phyloP scores from a whole-genome alignment of 1,139 yeast species.

The Scheffersomyces parashehatae region DNA sequence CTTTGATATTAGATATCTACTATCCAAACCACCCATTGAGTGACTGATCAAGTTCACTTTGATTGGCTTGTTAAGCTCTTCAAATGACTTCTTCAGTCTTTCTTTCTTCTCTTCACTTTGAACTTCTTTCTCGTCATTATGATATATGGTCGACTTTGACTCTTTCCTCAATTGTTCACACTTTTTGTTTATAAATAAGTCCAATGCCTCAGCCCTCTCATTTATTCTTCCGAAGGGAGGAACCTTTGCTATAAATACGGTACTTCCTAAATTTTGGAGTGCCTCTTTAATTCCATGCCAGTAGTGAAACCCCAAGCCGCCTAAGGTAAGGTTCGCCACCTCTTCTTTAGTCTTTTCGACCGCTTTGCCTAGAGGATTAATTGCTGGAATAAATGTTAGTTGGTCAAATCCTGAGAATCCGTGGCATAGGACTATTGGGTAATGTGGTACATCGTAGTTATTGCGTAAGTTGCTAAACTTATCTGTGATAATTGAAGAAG shows the following conservation, averaged over 20 bases:
- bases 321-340: constrained; percentile 15
- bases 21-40: constrained; percentile 93
- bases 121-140: constrained; percentile 13
- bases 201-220: constrained; percentile 62
- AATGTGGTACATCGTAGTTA: constrained; percentile 37
- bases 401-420: constrained; percentile 82
- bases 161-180: constrained; percentile 33
- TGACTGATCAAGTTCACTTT: constrained; percentile 82
- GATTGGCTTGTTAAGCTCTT: constrained; percentile 27
- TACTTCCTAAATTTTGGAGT: constrained; percentile 60
- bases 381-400: constrained; percentile 49
- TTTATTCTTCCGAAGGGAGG: constrained; percentile 81
- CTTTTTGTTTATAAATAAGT: constrained; percentile 50
- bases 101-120: constrained; percentile 4
- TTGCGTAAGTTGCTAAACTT: constrained; percentile 14
- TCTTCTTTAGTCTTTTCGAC: constrained; percentile 11
- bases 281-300: constrained; percentile 79
- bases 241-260: constrained; percentile 72
- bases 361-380: constrained; percentile 1
- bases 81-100: constrained; percentile 10
- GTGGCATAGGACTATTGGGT: constrained; percentile 80
- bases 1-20: constrained; percentile 69
- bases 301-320: constrained; percentile 57
- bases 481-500: constrained; percentile 2
- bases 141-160: constrained; percentile 32